Conservation (phyloP, 148 eudicot species). For the Agrostemma githago region DNA sequence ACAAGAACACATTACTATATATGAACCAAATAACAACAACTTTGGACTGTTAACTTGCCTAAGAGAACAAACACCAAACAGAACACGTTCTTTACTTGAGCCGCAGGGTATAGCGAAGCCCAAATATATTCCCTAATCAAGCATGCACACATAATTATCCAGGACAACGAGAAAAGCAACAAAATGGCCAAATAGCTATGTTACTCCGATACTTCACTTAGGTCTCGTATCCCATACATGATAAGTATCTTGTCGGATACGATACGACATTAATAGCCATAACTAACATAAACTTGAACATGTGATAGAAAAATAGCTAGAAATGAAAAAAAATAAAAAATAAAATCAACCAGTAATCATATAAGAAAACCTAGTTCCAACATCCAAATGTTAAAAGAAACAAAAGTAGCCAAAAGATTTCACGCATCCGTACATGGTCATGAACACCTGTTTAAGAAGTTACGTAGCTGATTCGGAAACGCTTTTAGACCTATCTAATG, state of each 20-base stretch:
- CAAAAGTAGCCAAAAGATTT: background rate
- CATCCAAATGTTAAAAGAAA: background rate
- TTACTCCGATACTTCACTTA: too few species aligned
- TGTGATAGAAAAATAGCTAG: too few species aligned
- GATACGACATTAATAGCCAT: too few species aligned
- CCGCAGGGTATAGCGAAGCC: background rate
- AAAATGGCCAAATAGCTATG: too few species aligned
- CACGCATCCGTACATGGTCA: background rate
- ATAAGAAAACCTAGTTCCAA: background rate
- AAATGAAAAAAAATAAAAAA: too few species aligned
- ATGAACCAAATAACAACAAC: background rate
- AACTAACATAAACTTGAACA: too few species aligned
- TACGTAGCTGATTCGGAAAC: too few species aligned
- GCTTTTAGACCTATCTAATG: too few species aligned
- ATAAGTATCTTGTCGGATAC: too few species aligned
- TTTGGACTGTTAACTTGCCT: background rate
- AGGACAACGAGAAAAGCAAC: background rate
- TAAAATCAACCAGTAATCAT: background rate
- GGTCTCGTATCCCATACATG: too few species aligned
- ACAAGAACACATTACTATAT: background rate
- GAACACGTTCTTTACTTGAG: background rate
- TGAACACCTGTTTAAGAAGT: too few species aligned
- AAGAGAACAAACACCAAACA: too few species aligned
- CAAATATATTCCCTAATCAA: background rate
- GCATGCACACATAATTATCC: background rate